Evolutionary conservation across 495 filamentous ascomycete species (phyloP), one percentile per base, ranked within the genome.

Genomic region (Collariella sp.): DNA sequence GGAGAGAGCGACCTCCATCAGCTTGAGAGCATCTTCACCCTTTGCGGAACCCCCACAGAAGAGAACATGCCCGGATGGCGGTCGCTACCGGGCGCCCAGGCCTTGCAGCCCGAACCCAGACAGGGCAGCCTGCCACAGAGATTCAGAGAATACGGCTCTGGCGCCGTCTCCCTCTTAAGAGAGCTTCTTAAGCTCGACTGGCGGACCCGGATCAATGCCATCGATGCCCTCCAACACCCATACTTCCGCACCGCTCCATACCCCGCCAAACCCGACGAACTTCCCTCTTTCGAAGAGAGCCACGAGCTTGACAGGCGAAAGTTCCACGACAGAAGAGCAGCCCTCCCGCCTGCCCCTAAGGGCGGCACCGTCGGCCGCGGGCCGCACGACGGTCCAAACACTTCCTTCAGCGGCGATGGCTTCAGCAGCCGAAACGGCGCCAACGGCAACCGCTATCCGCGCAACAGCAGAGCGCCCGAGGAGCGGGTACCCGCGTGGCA

Each of bases 51-150:
- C 22, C 93, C 93, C 9, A 95, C 79, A 12, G 88, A 95, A 20
- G 82, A 91, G 31, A 93, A 77, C 23, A 99, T 99, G 93, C 93
- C 93, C 22, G 89, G 90, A 5, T 97, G 88, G 83, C 83, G 78
- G 57, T 67, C 72, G 16, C 73, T 99, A 19, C 89, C 89, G 7
- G 89, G 89, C 9, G 90, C 83, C 49, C 88, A 96, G 52, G 83
- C 78, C 6, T 67, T 95, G 31, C 76, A 76, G 23, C 88, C 86
- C 39, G 78, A 78, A 20, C 72, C 77, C 20, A 79, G 80, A 46
- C 75, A 76, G 2, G 83, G 86, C 4, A 86, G 85, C 50, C 70
- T 99, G 19, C 64, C 76, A 10, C 76, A 83, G 41, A 72, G 81
- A 16, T 97, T 96, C 62, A 81, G 82, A 62, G 79, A 88, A 75